Evolutionary conservation across 192 early-diverging fungal species (phyloP).

Genomic region (Chytriomyces hyalinus): DNA sequence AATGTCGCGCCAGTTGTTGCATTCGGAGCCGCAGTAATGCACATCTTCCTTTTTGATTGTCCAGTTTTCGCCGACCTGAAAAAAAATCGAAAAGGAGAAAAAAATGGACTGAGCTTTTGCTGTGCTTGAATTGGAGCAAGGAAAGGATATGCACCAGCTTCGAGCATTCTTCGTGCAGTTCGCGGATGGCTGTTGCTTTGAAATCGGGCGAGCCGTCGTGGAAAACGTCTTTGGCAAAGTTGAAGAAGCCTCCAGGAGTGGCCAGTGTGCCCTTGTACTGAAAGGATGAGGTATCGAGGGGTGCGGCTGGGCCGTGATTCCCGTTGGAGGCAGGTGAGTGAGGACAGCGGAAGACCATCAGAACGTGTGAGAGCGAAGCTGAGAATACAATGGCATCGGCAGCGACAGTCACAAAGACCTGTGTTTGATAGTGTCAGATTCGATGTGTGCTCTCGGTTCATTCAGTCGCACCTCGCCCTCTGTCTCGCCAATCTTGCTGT

Average conservation of each 20-base stretch:
- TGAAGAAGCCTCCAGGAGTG: constrained; percentile 29
- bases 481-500: background rate
- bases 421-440: background rate
- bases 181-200: constrained; percentile 1
- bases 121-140: too few relatives aligned
- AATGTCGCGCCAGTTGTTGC: constrained; percentile 30
- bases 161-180: constrained; percentile 26
- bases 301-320: background rate
- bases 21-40: constrained; percentile 5
- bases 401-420: constrained; percentile 11
- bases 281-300: constrained; percentile 12
- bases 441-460: background rate
- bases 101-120: too few relatives aligned
- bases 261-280: constrained; percentile 32
- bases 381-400: constrained; percentile 23
- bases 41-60: background rate
- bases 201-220: constrained; percentile 14
- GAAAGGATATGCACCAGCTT: background rate
- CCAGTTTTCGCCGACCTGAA: background rate
- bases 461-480: background rate
- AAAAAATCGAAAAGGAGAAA: too few relatives aligned
- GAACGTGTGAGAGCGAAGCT: constrained; percentile 6
- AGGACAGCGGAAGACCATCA: constrained; percentile 31
- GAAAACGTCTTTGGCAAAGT: background rate
- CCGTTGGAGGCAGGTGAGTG: background rate